Percentiles rank a stretch among this genome's conserved stretches.
These are phyloP conservation scores for Fusarium protoensiforme DNA, from an alignment of 2,329 filamentous ascomycete genomes.

Conservation along the genomic window DNA sequence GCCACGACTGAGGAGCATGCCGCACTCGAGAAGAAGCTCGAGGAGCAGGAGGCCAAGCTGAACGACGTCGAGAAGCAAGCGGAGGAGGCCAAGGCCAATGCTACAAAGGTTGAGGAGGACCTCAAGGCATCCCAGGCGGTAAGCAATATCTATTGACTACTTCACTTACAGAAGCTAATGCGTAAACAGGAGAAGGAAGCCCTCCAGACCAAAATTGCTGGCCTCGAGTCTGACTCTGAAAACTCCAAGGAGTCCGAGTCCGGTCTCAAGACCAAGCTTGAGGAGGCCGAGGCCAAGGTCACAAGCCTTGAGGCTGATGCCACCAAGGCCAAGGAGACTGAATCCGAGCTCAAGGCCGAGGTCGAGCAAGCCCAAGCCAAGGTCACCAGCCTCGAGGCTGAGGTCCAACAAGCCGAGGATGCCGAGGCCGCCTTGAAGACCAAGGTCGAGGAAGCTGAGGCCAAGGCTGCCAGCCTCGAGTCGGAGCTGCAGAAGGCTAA, in stretches of 20 bases:
- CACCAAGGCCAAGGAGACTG: constrained; percentile 30
- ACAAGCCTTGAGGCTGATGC: constrained; percentile 23
- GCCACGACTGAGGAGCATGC: constrained; percentile 33
- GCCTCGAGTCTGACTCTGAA: constrained; percentile 28
- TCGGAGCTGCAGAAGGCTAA: constrained; percentile 18
- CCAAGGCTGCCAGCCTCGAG: constrained; percentile 5
- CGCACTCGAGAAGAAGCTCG: constrained; percentile 34
- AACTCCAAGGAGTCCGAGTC: constrained; percentile 35
- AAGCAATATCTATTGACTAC: constrained; percentile 20
- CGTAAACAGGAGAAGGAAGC: constrained; percentile 38
- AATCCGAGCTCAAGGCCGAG: constrained; percentile 28
- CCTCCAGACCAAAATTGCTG: constrained; percentile 31
- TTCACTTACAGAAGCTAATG: constrained; percentile 13
- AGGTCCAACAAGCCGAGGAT: constrained; percentile 9
- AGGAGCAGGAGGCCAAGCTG: constrained; percentile 42
- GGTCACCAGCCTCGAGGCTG: constrained; percentile 7
- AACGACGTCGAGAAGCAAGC: constrained; percentile 45
- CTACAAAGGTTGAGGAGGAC: constrained; percentile 50
- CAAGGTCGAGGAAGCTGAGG: constrained; percentile 27
- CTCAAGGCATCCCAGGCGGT: constrained; percentile 48
- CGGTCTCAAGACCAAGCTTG: constrained; percentile 33
- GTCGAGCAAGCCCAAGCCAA: constrained; percentile 19
- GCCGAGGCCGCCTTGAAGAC: constrained; percentile 19
- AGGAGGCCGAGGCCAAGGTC: constrained; percentile 28
- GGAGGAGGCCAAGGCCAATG: constrained; percentile 51